Evolutionary conservation across 768 basidiomycete genomes (phyloP).

Genomic region (Royoungia palumana): DNA sequence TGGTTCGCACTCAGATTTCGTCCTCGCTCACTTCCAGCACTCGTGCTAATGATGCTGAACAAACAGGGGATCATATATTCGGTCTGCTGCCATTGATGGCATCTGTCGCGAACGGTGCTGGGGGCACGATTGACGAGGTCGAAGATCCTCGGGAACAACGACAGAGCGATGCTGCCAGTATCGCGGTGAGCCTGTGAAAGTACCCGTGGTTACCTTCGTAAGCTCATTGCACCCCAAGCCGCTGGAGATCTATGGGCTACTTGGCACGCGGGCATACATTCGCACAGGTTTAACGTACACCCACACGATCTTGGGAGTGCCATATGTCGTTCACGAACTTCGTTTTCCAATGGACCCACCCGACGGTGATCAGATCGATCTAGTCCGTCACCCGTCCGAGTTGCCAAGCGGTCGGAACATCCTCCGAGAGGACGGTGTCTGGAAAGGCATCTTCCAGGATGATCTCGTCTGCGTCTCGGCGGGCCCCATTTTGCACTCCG

Average conservation of each 20-base stretch:
- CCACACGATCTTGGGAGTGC: constrained; percentile 57
- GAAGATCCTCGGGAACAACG: constrained; percentile 55
- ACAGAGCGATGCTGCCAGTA: background rate
- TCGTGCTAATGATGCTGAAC: background rate
- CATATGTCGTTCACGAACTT: constrained; percentile 84
- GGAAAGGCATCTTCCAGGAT: constrained; percentile 64
- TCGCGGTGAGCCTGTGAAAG: constrained; percentile 15
- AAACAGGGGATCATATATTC: constrained; percentile 78
- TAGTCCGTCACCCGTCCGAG: constrained; percentile 54
- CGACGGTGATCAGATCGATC: constrained; percentile 44
- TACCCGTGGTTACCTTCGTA: background rate
- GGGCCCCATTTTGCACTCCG: constrained; percentile 75
- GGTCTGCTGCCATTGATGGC: constrained; percentile 70
- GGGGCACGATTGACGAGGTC: constrained; percentile 53
- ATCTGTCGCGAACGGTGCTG: constrained; percentile 69
- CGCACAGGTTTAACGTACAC: constrained; percentile 67
- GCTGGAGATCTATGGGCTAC: constrained; percentile 82
- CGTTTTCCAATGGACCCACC: constrained; percentile 59
- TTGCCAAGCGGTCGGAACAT: constrained; percentile 62
- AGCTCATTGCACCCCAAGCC: constrained; percentile 39
- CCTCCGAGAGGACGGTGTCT: constrained; percentile 51
- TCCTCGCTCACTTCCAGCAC: background rate
- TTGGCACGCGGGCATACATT: constrained; percentile 79
- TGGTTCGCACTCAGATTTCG: constrained; percentile 40
- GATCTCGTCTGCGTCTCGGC: constrained; percentile 61